phyloP scores from a whole-genome alignment of 106 monocot genomes.

The Apostasia shenzhenica region DNA sequence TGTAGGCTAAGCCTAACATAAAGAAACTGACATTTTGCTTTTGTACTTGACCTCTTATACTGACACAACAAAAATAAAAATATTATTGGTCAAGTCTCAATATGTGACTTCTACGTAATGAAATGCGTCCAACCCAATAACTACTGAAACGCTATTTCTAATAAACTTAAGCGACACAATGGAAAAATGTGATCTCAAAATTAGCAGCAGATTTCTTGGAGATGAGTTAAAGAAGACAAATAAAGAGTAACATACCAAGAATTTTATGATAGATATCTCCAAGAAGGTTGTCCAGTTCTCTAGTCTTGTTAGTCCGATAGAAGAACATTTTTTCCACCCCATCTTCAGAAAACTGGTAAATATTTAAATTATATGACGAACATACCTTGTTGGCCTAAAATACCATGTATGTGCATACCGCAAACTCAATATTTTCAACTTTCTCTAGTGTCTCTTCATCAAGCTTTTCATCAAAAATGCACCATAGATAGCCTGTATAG shows the following conservation, averaged over 20 bases:
- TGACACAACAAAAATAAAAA: no score
- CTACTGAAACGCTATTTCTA: no score
- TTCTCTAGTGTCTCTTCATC: slow-evolving; percentile 44
- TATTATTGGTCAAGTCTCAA: no score
- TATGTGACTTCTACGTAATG: no score
- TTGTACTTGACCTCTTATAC: no score
- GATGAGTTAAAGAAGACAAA: neutral
- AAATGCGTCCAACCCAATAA: no score
- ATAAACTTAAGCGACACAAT: no score
- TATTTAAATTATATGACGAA: slow-evolving; percentile 9
- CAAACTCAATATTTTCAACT: slow-evolving; percentile 82
- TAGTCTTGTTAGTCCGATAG: slow-evolving; percentile 90
- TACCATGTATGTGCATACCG: slow-evolving; percentile 40
- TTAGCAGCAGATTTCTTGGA: no score
- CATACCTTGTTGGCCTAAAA: slow-evolving; percentile 3
- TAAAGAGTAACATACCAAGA: slow-evolving; percentile 56
- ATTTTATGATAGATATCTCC: slow-evolving; percentile 99
- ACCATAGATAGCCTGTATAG: slow-evolving; percentile 77
- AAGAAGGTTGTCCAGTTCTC: slow-evolving; percentile 85
- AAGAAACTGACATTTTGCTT: no score
- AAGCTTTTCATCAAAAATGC: slow-evolving; percentile 68
- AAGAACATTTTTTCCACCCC: slow-evolving; percentile 70
- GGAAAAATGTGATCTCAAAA: no score
- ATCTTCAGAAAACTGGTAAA: slow-evolving; percentile 85
- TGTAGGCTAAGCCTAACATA: no score